Evolutionary conservation across 768 basidiomycete species (phyloP).

Genomic region (Dacryopinax spathularia): DNA sequence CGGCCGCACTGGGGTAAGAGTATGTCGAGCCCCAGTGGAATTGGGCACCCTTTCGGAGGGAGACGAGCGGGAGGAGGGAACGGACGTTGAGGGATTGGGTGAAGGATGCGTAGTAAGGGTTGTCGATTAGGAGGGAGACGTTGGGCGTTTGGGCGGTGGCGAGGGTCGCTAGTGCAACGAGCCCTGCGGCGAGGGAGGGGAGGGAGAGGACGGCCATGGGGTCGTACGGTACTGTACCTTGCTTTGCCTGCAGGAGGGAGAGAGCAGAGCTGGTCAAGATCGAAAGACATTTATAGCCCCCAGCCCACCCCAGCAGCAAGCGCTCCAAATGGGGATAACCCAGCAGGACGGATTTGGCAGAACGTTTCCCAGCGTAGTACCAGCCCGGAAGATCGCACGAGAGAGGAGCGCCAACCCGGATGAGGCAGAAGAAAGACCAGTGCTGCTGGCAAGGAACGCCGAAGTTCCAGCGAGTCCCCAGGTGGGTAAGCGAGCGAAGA

Average conservation of each 20-base stretch:
- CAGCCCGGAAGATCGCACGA: too few relatives aligned
- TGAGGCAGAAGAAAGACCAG: neutral
- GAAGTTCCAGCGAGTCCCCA: neutral
- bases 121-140: neutral
- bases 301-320: neutral
- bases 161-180: neutral
- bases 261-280: too few relatives aligned
- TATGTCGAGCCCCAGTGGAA: neutral
- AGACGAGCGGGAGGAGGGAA: neutral
- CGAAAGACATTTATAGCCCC: conserved; percentile 1
- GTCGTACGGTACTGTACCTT: too few relatives aligned
- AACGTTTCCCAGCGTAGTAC: neutral
- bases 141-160: neutral
- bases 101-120: neutral
- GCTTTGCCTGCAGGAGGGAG: too few relatives aligned
- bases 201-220: neutral
- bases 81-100: neutral
- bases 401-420: neutral
- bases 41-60: neutral
- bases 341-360: conserved; percentile 2
- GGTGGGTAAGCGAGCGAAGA: neutral
- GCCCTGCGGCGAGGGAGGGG: neutral
- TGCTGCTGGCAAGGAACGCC: neutral
- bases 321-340: neutral
- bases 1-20: neutral